Conservation (phyloP, 1,284 basidiomycete species). For the Exobasidium cylindrosporum region DNA sequence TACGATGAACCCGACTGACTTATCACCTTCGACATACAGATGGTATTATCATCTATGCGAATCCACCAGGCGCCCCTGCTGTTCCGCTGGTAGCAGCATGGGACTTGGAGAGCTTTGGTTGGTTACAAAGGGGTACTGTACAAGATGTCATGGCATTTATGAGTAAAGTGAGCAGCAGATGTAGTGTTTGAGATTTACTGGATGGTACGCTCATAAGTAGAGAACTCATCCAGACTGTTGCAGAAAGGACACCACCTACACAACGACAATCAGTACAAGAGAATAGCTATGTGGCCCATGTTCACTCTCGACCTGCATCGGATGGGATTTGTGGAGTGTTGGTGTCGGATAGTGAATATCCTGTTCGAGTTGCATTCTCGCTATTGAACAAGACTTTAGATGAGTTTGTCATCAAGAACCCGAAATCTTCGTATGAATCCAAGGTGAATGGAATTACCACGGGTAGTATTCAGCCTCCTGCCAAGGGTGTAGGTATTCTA, state of each 20-base stretch:
- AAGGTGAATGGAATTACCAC: constrained; percentile 46
- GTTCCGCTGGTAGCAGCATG: constrained; percentile 69
- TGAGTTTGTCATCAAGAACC: constrained; percentile 80
- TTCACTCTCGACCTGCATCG: constrained; percentile 63
- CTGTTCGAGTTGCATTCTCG: constrained; percentile 91
- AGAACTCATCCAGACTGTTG: constrained; percentile 65
- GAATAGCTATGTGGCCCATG: constrained; percentile 89
- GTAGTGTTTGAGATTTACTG: background rate
- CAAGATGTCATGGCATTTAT: constrained; percentile 55
- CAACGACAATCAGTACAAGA: constrained; percentile 85
- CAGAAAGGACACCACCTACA: constrained; percentile 72
- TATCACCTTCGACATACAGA: constrained; percentile 15
- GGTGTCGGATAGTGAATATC: constrained; percentile 94
- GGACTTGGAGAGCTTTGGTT: constrained; percentile 87
- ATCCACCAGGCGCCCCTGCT: constrained; percentile 56
- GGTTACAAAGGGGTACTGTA: constrained; percentile 72
- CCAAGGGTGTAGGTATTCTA: constrained; percentile 49
- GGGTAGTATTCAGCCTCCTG: constrained; percentile 36
- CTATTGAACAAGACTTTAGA: constrained; percentile 90
- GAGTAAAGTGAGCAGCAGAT: constrained; percentile 42
- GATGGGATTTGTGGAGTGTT: constrained; percentile 69
- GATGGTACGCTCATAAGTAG: background rate
- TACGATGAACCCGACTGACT: too few species aligned
- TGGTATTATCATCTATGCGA: constrained; percentile 46
- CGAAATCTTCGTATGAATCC: constrained; percentile 63